These are phyloP conservation scores for Colletotrichum sp. DNA, from an alignment of 2,329 filamentous ascomycete species.

Conservation along the genomic window DNA sequence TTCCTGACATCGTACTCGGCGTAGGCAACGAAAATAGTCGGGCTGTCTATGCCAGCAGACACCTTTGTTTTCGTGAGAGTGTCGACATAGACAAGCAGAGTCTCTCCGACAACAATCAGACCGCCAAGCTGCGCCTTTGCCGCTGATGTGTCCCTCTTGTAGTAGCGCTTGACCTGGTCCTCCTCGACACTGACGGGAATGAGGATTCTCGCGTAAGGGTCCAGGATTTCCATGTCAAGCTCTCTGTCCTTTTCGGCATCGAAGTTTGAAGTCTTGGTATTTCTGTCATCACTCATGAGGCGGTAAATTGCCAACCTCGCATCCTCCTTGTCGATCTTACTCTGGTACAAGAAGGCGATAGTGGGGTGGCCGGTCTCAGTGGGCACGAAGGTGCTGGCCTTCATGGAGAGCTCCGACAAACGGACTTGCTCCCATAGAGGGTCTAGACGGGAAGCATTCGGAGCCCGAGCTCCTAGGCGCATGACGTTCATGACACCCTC, in stretches of 20 bases:
- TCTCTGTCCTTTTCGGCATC: constrained; percentile 60
- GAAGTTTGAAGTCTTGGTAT: constrained; percentile 57
- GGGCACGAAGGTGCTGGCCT: constrained; percentile 60
- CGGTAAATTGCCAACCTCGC: constrained; percentile 63
- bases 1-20: constrained; percentile 79
- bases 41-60: constrained; percentile 68
- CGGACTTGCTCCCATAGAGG: constrained; percentile 57
- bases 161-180: constrained; percentile 63
- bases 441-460: constrained; percentile 46
- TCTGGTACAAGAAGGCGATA: constrained; percentile 64
- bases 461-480: constrained; percentile 52
- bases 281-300: constrained; percentile 62
- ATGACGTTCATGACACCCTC: constrained; percentile 63
- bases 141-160: constrained; percentile 57
- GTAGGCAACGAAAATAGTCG: constrained; percentile 92
- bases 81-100: constrained; percentile 83
- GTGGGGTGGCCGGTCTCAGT: constrained; percentile 62
- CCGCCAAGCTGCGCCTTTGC: constrained; percentile 68
- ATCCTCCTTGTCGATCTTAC: constrained; percentile 54
- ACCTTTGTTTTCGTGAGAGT: constrained; percentile 72
- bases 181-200: constrained; percentile 64
- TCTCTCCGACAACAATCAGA: constrained; percentile 78
- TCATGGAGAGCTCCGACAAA: constrained; percentile 64
- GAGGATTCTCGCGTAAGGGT: constrained; percentile 62
- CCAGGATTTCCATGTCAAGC: constrained; percentile 55